Conservation (phyloP, 352 stramenopile species). For the Pythium brachiatum region DNA sequence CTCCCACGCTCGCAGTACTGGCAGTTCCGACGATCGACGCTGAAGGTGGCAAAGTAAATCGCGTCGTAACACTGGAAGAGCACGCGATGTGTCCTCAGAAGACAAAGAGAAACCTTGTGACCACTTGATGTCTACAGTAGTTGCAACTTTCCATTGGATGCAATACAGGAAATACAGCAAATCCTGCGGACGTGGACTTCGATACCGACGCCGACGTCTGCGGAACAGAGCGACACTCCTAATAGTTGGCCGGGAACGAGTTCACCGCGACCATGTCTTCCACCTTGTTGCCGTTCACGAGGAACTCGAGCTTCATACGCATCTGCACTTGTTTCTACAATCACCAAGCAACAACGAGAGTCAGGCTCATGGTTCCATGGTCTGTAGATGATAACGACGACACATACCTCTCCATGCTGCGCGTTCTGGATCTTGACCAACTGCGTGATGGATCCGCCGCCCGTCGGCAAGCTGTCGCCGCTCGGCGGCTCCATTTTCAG, state of each 20-base stretch:
- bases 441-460: slow-evolving; percentile 87
- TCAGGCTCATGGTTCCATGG: too few relatives aligned
- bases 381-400: background rate
- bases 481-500: slow-evolving; percentile 97
- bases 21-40: slow-evolving; percentile 53
- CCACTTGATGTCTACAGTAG: too few relatives aligned
- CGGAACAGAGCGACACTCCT: background rate
- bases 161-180: slow-evolving; percentile 24
- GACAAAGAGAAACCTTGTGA: slow-evolving; percentile 14
- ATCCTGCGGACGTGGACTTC: background rate
- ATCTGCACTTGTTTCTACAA: slow-evolving; percentile 84
- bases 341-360: slow-evolving; percentile 14
- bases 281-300: slow-evolving; percentile 80
- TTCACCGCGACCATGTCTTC: slow-evolving; percentile 84
- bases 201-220: background rate
- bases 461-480: slow-evolving; percentile 87
- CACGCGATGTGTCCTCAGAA: too few relatives aligned
- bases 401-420: slow-evolving; percentile 87
- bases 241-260: slow-evolving; percentile 53
- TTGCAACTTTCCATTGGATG: slow-evolving; percentile 16
- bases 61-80: too few relatives aligned
- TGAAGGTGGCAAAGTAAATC: slow-evolving; percentile 30
- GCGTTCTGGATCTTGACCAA: slow-evolving; percentile 96
- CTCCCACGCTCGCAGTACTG: slow-evolving; percentile 71
- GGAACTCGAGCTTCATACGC: slow-evolving; percentile 83